A percentile compares a stretch with the other conserved stretches of the same genome.
Conservation (phyloP, 2,329 filamentous ascomycete genomes). For the Sclerotiophoma versabilis region DNA sequence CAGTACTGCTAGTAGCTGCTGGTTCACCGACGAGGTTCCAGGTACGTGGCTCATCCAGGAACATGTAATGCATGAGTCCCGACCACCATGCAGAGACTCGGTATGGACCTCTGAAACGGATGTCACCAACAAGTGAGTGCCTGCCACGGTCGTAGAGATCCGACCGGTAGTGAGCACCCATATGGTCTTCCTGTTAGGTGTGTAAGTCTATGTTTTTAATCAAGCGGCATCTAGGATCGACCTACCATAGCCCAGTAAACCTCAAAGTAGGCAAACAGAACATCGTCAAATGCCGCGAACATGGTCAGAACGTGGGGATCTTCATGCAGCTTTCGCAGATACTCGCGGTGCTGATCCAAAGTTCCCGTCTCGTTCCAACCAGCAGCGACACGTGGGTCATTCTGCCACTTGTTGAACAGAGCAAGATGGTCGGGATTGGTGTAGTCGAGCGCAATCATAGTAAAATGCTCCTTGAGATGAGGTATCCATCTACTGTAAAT, state of each 20-base stretch:
- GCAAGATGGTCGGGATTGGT: constrained; percentile 67
- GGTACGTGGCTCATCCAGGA: constrained; percentile 65
- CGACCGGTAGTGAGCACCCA: constrained; percentile 65
- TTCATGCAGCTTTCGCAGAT: constrained; percentile 71
- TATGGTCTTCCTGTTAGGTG: constrained; percentile 61
- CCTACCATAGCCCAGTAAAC: constrained; percentile 76
- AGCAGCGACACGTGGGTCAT: constrained; percentile 79
- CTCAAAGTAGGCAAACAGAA: constrained; percentile 79
- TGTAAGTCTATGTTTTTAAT: constrained; percentile 24
- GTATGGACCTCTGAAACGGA: constrained; percentile 61
- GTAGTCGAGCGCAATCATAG: constrained; percentile 77
- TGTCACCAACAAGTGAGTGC: constrained; percentile 66
- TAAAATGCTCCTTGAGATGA: constrained; percentile 77
- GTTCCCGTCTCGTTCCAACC: constrained; percentile 84
- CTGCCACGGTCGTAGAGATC: constrained; percentile 65
- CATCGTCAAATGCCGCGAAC: constrained; percentile 74
- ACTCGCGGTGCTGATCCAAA: constrained; percentile 75
- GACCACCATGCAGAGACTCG: constrained; percentile 66
- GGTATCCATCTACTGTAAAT: constrained; percentile 82
- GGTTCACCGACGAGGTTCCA: constrained; percentile 70
- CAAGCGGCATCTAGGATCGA: neutral
- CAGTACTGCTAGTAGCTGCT: constrained; percentile 71
- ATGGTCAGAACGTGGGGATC: constrained; percentile 76
- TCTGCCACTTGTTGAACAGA: constrained; percentile 82
- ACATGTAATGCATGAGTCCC: constrained; percentile 65